Conservation (phyloP, 164 flowering plant genomes). For the Chloranthus sessilifolius region DNA sequence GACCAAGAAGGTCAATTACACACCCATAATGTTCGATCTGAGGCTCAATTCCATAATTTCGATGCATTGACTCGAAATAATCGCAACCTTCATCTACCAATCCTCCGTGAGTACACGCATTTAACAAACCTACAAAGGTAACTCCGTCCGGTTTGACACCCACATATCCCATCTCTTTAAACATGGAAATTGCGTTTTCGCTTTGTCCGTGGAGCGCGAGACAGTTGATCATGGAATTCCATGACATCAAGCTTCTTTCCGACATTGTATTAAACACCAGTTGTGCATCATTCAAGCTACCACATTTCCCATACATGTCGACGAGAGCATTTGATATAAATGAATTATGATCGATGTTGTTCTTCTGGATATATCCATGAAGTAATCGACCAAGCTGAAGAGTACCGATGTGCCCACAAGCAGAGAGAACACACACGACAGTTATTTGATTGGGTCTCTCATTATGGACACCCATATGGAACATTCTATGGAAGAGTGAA, state of each 20-base stretch:
- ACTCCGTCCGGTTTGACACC: slow-evolving; percentile 40
- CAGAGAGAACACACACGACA: slow-evolving; percentile 43
- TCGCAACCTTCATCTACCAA: slow-evolving; percentile 38
- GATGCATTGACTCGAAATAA: slow-evolving; percentile 40
- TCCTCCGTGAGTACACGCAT: slow-evolving; percentile 67
- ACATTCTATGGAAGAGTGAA: slow-evolving; percentile 44
- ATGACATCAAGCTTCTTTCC: slow-evolving; percentile 34
- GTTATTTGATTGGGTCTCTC: slow-evolving; percentile 47
- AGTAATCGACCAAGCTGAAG: slow-evolving; percentile 48
- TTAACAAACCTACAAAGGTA: slow-evolving; percentile 55
- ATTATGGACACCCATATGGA: slow-evolving; percentile 1
- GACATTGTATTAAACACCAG: slow-evolving; percentile 32
- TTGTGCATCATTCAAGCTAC: slow-evolving; percentile 43
- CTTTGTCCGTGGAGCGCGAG: slow-evolving; percentile 55
- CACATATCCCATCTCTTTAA: slow-evolving; percentile 40
- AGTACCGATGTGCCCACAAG: slow-evolving; percentile 60
- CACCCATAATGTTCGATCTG: slow-evolving; percentile 61
- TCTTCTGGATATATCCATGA: slow-evolving; percentile 45
- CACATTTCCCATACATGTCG: slow-evolving; percentile 76
- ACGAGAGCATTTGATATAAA: slow-evolving; percentile 42
- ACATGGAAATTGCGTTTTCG: slow-evolving; percentile 34
- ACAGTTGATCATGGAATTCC: slow-evolving; percentile 65
- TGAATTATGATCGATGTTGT: slow-evolving; percentile 22
- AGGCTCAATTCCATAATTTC: slow-evolving; percentile 39
- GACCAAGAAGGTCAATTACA: slow-evolving; percentile 56